A percentile compares a stretch with the other conserved stretches of the same genome.
phyloP scores from a whole-genome alignment of 352 stramenopile genomes.

The Pythium aristosporum region DNA sequence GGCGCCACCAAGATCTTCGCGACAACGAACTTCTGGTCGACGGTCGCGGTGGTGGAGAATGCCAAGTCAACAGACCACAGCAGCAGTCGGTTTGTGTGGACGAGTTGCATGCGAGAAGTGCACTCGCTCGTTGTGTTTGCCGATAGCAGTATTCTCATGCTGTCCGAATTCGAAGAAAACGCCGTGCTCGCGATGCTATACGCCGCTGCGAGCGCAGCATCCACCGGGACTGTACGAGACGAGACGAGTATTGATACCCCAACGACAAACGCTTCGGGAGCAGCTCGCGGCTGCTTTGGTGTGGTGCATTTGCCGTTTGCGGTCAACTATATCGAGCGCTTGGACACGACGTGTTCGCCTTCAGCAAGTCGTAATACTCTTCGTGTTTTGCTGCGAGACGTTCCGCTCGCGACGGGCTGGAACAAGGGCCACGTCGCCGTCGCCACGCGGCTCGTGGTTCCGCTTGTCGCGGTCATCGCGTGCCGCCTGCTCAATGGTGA shows the following conservation, averaged over 20 bases:
- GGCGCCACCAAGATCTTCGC: slow-evolving; percentile 27
- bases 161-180: slow-evolving; percentile 21
- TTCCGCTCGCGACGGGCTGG: slow-evolving; percentile 13
- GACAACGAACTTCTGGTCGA: slow-evolving; percentile 47
- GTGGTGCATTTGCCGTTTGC: slow-evolving; percentile 16
- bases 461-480: slow-evolving; percentile 7
- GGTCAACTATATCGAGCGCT: background rate
- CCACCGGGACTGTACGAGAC: background rate
- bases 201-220: background rate
- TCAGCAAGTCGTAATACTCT: background rate
- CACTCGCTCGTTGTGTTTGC: slow-evolving; percentile 14
- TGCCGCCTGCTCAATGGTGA: slow-evolving; percentile 16
- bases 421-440: background rate
- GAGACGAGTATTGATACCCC: background rate
- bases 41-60: background rate
- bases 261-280: background rate
- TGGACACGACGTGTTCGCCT: background rate
- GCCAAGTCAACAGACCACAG: background rate
- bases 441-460: background rate
- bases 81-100: slow-evolving; percentile 7
- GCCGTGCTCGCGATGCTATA: slow-evolving; percentile 14
- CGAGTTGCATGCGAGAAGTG: slow-evolving; percentile 2
- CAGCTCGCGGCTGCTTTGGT: background rate
- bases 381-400: background rate
- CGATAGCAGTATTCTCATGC: slow-evolving; percentile 4